Conservation (phyloP, 1,139 yeast genomes). For the Meyerozyma athensensis region DNA sequence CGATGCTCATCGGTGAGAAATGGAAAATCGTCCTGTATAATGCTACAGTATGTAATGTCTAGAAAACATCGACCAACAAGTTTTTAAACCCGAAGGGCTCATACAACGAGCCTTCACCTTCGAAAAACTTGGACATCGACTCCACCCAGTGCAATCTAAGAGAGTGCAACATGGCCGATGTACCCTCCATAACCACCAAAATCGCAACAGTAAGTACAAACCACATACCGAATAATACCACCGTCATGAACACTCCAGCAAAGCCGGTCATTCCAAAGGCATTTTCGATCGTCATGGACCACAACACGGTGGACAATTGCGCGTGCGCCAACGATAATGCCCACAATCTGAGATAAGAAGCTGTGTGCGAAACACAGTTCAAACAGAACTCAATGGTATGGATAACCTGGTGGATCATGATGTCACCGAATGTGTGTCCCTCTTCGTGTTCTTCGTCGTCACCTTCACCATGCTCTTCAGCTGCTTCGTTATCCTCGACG, state of each 20-base stretch:
- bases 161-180: slow-evolving; percentile 83
- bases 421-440: slow-evolving; percentile 63
- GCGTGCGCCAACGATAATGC: slow-evolving; percentile 78
- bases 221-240: slow-evolving; percentile 74
- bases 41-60: slow-evolving; percentile 5
- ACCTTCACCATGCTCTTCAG: slow-evolving; percentile 25
- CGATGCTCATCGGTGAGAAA: slow-evolving; percentile 1
- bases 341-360: slow-evolving; percentile 75
- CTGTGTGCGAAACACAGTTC: slow-evolving; percentile 76
- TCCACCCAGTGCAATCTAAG: slow-evolving; percentile 86
- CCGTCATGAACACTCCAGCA: slow-evolving; percentile 47
- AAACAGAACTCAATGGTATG: slow-evolving; percentile 77
- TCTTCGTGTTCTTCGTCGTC: slow-evolving; percentile 52
- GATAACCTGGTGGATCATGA: slow-evolving; percentile 74
- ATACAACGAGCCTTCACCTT: slow-evolving; percentile 73
- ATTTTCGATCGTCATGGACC: slow-evolving; percentile 73
- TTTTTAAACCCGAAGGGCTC: slow-evolving; percentile 60
- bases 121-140: slow-evolving; percentile 80
- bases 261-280: slow-evolving; percentile 48
- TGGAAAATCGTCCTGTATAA: background rate
- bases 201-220: slow-evolving; percentile 67
- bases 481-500: slow-evolving; percentile 14
- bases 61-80: slow-evolving; percentile 29
- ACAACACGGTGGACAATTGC: slow-evolving; percentile 67
- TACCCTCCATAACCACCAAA: slow-evolving; percentile 79